Conservation (phyloP, 208 protist genomes). For the Trichomonas vaginalis region DNA sequence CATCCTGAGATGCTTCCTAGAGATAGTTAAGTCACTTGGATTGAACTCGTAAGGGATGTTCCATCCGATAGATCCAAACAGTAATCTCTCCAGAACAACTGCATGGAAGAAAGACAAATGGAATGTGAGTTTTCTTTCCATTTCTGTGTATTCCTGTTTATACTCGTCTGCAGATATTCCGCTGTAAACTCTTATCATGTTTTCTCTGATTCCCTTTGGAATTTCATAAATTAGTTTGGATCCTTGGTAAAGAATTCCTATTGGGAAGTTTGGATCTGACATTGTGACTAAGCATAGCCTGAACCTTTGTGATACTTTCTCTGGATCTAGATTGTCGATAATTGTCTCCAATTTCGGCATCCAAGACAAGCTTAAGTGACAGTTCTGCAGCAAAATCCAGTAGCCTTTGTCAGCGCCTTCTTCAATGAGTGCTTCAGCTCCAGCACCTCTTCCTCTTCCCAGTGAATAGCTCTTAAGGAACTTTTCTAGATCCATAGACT, state of each 20-base stretch:
- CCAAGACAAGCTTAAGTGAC: constrained; percentile 88
- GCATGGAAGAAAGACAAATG: constrained; percentile 91
- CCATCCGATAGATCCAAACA: constrained; percentile 87
- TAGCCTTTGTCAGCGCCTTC: constrained; percentile 30
- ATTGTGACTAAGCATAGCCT: constrained; percentile 81
- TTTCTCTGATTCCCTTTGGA: constrained; percentile 77
- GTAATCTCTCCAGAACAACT: constrained; percentile 83
- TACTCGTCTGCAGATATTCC: constrained; percentile 63
- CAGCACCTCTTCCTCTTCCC: constrained; percentile 84
- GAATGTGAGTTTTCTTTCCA: constrained; percentile 86
- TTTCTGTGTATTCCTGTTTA: constrained; percentile 79
- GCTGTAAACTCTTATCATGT: constrained; percentile 59
- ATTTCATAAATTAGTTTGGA: constrained; percentile 95
- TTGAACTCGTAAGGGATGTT: constrained; percentile 92
- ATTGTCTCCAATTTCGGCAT: constrained; percentile 78
- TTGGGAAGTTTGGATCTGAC: constrained; percentile 64
- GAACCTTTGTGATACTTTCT: constrained; percentile 57
- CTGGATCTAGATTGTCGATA: constrained; percentile 30
- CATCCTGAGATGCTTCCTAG: constrained; percentile 73
- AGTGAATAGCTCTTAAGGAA: constrained; percentile 81
- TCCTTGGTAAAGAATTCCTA: constrained; percentile 78
- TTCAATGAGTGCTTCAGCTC: constrained; percentile 75
- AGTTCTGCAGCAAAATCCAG: constrained; percentile 92
- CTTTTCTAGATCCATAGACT: constrained; percentile 65
- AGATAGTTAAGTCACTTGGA: constrained; percentile 84